phyloP scores from a whole-genome alignment of 2,329 filamentous ascomycete species.

The Pseudogymnoascus sp. region DNA sequence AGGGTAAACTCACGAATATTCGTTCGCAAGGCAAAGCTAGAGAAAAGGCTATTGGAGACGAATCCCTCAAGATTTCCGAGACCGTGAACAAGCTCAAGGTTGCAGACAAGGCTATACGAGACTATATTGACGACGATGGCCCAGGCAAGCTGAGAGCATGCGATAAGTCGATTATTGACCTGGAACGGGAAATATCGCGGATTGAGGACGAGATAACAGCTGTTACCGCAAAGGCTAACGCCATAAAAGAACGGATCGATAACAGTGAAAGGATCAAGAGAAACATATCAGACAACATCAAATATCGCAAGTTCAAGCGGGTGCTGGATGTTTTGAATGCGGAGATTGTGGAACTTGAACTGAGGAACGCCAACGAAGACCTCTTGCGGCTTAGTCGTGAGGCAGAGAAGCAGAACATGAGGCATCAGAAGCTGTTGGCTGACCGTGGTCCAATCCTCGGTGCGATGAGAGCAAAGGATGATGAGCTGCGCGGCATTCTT shows the following conservation, averaged over 20 bases:
- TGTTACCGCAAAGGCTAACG: conserved; percentile 64
- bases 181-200: conserved; percentile 57
- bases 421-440: conserved; percentile 61
- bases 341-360: conserved; percentile 68
- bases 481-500: conserved; percentile 64
- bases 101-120: conserved; percentile 67
- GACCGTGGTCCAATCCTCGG: conserved; percentile 68
- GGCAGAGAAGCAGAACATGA: conserved; percentile 56
- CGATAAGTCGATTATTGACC: conserved; percentile 56
- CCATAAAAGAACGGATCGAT: conserved; percentile 65
- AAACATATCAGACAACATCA: conserved; percentile 81
- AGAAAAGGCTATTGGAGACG: conserved; percentile 63
- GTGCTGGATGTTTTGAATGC: conserved; percentile 56
- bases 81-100: conserved; percentile 70
- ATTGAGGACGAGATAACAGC: conserved; percentile 60
- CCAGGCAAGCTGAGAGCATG: conserved; percentile 61
- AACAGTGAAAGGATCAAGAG: conserved; percentile 77
- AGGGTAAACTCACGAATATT: conserved; percentile 68
- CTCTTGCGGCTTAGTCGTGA: conserved; percentile 66
- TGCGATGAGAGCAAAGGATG: conserved; percentile 74
- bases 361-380: conserved; percentile 74
- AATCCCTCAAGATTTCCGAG: conserved; percentile 61
- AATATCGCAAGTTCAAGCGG: conserved; percentile 67
- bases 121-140: conserved; percentile 70
- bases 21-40: conserved; percentile 61